A percentile compares a stretch with the other conserved stretches of the same genome.
Evolutionary conservation across 306 rosid genomes (phyloP).

Genomic region (Arachis hypogaea): DNA sequence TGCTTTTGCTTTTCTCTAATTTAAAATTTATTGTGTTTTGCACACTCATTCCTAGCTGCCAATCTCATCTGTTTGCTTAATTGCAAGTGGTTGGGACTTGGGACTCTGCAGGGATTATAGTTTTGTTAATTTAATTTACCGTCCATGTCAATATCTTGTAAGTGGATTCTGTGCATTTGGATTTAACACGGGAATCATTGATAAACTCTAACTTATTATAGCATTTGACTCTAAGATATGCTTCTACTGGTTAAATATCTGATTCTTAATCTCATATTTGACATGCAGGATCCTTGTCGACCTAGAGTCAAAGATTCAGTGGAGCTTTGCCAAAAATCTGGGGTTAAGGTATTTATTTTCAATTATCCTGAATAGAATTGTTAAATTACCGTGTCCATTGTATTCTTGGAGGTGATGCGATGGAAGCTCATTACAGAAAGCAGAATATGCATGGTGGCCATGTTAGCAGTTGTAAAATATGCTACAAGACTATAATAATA

Average conservation of each 20-base stretch:
- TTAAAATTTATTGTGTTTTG: slow-evolving; percentile 8
- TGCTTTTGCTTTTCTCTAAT: slow-evolving; percentile 10
- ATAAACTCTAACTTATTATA: neutral
- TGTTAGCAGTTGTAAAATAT: slow-evolving; percentile 12
- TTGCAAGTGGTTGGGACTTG: slow-evolving; percentile 17
- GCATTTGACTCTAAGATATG: slow-evolving; percentile 4
- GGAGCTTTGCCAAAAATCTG: slow-evolving; percentile 85
- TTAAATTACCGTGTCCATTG: neutral
- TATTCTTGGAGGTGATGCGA: neutral
- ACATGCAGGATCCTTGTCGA: slow-evolving; percentile 91
- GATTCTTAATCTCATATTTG: slow-evolving; percentile 18
- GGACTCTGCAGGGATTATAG: slow-evolving; percentile 16
- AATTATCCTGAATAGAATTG: slow-evolving; percentile 2
- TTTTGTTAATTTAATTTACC: slow-evolving; percentile 16
- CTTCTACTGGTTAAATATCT: slow-evolving; percentile 2
- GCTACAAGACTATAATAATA: slow-evolving; percentile 3
- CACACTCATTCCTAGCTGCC: neutral
- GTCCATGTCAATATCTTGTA: slow-evolving; percentile 6
- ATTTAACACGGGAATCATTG: neutral
- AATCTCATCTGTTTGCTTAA: slow-evolving; percentile 16
- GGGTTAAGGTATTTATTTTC: slow-evolving; percentile 70
- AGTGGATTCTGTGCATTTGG: slow-evolving; percentile 16
- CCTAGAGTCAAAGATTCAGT: slow-evolving; percentile 76
- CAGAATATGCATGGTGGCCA: neutral
- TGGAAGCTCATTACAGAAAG: neutral